Evolutionary conservation across 352 stramenopile species (phyloP), one percentile per base, ranked within the genome.

Genomic region (Pythium rhizo-oryzae): DNA sequence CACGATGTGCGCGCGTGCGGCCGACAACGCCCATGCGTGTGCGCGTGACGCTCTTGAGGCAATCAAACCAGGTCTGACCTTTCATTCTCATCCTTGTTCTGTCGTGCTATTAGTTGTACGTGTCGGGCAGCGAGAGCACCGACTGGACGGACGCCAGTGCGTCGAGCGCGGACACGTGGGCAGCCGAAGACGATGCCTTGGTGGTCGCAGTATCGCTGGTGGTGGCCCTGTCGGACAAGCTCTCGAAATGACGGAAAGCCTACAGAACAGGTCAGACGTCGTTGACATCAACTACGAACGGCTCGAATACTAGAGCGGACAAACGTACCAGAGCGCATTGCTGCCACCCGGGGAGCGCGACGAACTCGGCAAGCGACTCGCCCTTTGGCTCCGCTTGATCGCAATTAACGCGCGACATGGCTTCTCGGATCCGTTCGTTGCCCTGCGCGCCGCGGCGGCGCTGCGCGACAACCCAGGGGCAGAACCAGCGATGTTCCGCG

Each of bases 401-500:
- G 18, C 18, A 21, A 8, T 8, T 21, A 1, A 63, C 52, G 21
- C 67, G 54, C 25, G 43, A 12, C 46, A 63, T 24, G 15, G 39
- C 35, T 1, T 44, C 58, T 8, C 59, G 65, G 30, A 67, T 25
- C 9, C 54, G 67, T 1, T 52, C 54, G 23, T 60, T 54, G 28
- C 66, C 60, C 44, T 49, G 30, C 1, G 44, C n/a, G 16, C 55
- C 46, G 25, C 30, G n/a, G 37, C 54, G 67, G 11, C 23, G 46
- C 35, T 74, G 67, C 2, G 37, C 13, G 2, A 67, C 21, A n/a
- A 90, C 64, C 83, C 81, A 90, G 18, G 83, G 81, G 59, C 83
- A 92, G 67, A 89, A 92, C 60, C 77, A 77, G 25, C 83, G 83
- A 47, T 92, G 83, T 30, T 81, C 70, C 4, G 64, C 52, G 9